Conservation (phyloP, 352 stramenopile species). For the Phytopythium oedochilum region DNA sequence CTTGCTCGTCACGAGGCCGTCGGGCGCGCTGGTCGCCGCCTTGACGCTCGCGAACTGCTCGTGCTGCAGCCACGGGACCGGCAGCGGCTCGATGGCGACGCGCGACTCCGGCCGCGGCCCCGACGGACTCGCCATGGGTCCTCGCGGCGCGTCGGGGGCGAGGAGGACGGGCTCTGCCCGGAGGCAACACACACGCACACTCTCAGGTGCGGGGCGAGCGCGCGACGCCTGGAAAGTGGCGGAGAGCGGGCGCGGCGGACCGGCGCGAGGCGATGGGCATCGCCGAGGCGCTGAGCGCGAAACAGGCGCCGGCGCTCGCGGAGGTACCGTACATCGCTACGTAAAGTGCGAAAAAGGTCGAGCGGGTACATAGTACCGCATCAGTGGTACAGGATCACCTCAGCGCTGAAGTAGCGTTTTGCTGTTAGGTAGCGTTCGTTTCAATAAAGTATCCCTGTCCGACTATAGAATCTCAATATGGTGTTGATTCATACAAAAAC, state of each 20-base stretch:
- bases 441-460: too few species aligned
- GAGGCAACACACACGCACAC: neutral
- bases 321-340: neutral
- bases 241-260: neutral
- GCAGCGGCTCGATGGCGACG: constrained; percentile 26
- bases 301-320: too few species aligned
- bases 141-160: neutral
- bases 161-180: too few species aligned
- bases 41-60: constrained; percentile 62
- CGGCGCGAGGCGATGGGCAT: constrained; percentile 1
- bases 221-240: neutral
- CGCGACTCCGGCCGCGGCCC: too few species aligned
- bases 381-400: neutral
- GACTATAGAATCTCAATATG: too few species aligned
- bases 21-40: constrained; percentile 34
- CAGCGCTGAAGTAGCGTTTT: too few species aligned
- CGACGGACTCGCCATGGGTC: neutral
- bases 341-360: neutral
- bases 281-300: neutral
- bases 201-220: neutral
- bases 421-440: too few species aligned
- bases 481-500: too few species aligned
- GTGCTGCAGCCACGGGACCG: constrained; percentile 59
- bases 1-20: constrained; percentile 40
- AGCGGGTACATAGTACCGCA: neutral